Conservation (phyloP, 345 rosid species). For the Mercurialis annua region DNA sequence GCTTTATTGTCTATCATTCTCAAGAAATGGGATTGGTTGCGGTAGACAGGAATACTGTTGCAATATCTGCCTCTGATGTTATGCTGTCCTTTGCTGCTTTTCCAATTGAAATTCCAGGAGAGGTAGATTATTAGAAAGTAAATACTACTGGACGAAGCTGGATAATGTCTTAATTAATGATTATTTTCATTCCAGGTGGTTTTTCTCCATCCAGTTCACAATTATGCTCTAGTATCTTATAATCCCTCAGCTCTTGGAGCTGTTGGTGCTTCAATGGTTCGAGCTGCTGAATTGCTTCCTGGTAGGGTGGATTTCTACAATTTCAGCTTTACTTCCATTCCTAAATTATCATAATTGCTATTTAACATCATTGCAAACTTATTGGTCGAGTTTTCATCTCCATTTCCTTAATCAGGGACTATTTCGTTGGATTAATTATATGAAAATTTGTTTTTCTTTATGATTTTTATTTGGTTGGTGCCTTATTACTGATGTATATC, state of each 20-base stretch:
- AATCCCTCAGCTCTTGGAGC: constrained; percentile 73
- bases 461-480: neutral
- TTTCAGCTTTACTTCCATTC: neutral
- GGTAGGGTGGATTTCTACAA: constrained; percentile 45
- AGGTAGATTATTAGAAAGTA: constrained; percentile 44
- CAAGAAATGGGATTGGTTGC: constrained; percentile 81
- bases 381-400: neutral
- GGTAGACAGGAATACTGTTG: constrained; percentile 91
- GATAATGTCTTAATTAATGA: constrained; percentile 21
- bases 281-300: constrained; percentile 90
- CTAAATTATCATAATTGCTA: neutral
- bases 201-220: constrained; percentile 96
- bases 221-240: constrained; percentile 89
- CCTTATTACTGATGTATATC: neutral
- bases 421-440: neutral
- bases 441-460: neutral
- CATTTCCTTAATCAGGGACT: neutral
- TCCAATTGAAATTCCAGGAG: constrained; percentile 97
- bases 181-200: constrained; percentile 56
- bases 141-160: constrained; percentile 1
- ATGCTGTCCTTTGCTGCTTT: constrained; percentile 95
- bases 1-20: constrained; percentile 85
- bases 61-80: constrained; percentile 86
- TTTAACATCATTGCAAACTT: neutral
- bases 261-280: constrained; percentile 69